Base-by-base conservation (phyloP, 2,329 filamentous ascomycete genomes). In the Diaporthe sp. region DNA sequence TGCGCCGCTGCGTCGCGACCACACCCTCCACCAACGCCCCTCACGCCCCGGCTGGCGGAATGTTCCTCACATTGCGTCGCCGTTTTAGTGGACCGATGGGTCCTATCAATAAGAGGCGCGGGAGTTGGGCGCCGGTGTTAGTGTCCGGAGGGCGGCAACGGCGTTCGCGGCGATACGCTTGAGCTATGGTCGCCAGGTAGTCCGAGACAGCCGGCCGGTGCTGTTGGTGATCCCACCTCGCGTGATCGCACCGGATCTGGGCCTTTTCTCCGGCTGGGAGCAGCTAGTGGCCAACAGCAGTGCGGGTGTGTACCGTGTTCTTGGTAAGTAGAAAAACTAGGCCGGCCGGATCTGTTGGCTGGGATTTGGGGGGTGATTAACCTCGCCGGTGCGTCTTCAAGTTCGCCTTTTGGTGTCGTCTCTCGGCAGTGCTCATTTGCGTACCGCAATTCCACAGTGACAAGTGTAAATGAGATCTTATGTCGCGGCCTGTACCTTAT, bases 181-280 rank as follows among this genome's bases (percentile, higher is more conserved):
- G 35, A 33, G n/a, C 35, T 30, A 42, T 25, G 35, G 17, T 38
- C 33, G 22, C 33, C 33, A 71, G 30, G 69, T 61, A 40, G 28
- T 61, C 42, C 42, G n/a, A 55, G 68, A 19, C 13, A 17, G n/a
- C 57, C 19, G 38, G 40, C 28, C n/a, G 33, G 47, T n/a, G 69
- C 45, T 71, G 69, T 71, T 71, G 70, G 45, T 72, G 42, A 64
- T 61, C 52, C 38, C 54, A 71, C 40, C 52, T 58, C 54, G 52
- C 42, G 54, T 45, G 42, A 71, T 52, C 68, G 19, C 68, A 25
- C 54, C 68, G 38, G 54, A 60, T 45, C 68, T 47, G 40, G 52
- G 42, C 40, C n/a, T n/a, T 13, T 15, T 15, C 38, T n/a, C 54
- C 25, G 52, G 55, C 10, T 10, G 38, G 22, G n/a, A 25, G 52